Evolutionary conservation across 176 grass and related monocot genomes (phyloP), one percentile per base, ranked within the genome.

Genomic region (Phyllostachys edulis): DNA sequence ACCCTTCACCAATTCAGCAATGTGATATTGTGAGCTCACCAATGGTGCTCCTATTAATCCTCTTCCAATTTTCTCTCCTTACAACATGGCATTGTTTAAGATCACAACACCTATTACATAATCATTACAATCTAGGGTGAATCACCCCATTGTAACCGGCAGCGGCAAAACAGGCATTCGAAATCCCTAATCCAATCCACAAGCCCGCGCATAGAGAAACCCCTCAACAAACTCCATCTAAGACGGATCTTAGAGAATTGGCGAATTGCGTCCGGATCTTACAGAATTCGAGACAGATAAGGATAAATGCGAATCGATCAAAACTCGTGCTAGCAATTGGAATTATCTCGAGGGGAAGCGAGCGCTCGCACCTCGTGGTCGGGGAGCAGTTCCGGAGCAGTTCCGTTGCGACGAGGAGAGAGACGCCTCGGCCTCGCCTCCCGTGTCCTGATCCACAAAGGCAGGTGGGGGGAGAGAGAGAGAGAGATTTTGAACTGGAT

Each of bases 1-100:
- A 42, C 1, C 2, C 68, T 69, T 24, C 17, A 68, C 49, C 26
- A 50, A 62, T 67, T 73, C 76, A 85, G 40, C 21, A 89, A 79
- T 3, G 14, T 2, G 3, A 47, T 50, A 60, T 18, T 37, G 4
- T 16, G 20, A 68, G 20, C 65, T 45, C 26, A 42, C 21, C 24
- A 9, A 16, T 1, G 4, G 38, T 12, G 2, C 11, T 38, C 23
- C 0, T 37, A 72, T 21, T 7, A 44, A 76, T n/a, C 73, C 5
- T 12, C 2, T 2, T 16, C 18, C 17, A 62, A 18, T 26, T 69
- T 59, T 12, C 11, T 62, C 21, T 7, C 39, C 11, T 27, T 7
- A 45, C 24, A 34, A 34, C 17, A 64, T n/a, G 38, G 3, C 42
- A 9, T 15, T 68, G 49, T 68, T 12, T 41, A 38, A 41, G 10